phyloP scores from a whole-genome alignment of 2,329 filamentous ascomycete genomes.

The Pseudogymnoascus sp. region DNA sequence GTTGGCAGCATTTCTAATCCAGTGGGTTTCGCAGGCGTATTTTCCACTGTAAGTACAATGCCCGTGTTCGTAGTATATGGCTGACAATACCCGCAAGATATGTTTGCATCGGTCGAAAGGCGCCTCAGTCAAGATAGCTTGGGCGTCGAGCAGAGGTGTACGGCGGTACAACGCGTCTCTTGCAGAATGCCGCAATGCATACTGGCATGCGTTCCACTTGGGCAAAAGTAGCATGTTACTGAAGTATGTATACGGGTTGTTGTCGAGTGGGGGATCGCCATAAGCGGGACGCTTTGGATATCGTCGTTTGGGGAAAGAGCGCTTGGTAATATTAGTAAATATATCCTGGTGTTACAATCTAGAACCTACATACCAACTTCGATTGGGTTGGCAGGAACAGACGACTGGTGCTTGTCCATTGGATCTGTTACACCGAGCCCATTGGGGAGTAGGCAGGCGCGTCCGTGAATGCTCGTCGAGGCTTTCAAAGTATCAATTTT shows the following conservation, averaged over 20 bases:
- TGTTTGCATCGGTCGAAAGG: slow-evolving; percentile 56
- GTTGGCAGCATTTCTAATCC: not conserved
- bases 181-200: not conserved
- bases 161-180: not conserved
- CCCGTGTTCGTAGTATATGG: slow-evolving; percentile 13
- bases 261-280: not conserved
- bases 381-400: not conserved
- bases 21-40: slow-evolving; percentile 39
- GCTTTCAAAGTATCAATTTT: not conserved
- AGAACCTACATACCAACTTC: slow-evolving; percentile 1
- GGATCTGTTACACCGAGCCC: slow-evolving; percentile 82
- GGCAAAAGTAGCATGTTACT: not conserved
- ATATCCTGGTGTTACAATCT: not conserved
- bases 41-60: slow-evolving; percentile 48
- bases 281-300: slow-evolving; percentile 3
- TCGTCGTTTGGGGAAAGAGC: not conserved
- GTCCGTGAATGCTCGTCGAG: not conserved
- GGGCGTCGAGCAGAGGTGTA: not conserved
- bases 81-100: slow-evolving; percentile 37
- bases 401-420: slow-evolving; percentile 73
- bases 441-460: slow-evolving; percentile 62
- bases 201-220: not conserved
- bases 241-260: not conserved
- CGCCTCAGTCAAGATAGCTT: slow-evolving; percentile 25
- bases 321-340: slow-evolving; percentile 8